Evolutionary conservation across 1,284 basidiomycete species (phyloP), one percentile per base, ranked within the genome.

Genomic region (Grifola frondosa): DNA sequence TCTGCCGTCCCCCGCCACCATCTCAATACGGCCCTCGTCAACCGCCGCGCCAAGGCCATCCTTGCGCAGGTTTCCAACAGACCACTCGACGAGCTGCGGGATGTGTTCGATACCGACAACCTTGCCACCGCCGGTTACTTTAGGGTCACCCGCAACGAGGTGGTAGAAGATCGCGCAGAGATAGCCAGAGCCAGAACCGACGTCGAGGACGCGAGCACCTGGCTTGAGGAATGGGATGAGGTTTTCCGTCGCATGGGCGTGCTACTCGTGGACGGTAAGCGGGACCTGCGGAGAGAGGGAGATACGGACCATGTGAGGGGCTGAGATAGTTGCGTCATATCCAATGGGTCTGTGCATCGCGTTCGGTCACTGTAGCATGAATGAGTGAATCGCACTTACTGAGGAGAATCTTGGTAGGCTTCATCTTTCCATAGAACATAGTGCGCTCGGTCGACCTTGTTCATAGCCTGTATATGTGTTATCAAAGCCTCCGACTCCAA

Each of bases 41-140:
- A 91, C 33, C 0, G 75, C 77, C 1, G 63, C 50, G 0, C 69
- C 74, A 1, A 88, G 66, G 0, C 88, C 89, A 54, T 94, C 91
- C 9, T 69, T 73, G 28, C 64, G 65, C 10, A 97, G 66, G 58
- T 97, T 97, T 15, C 63, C 50, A 6, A 75, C 64, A 0, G 88
- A 88, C 72, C 82, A 80, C 4, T 87, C 76, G 2, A 84, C 81
- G 9, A 97, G 75, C 53, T 84, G 81, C 0, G 78, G 73, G 51
- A 99, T 84, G 63, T 99, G 96, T 41, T 99, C 96, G 51, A 99
- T 90, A 2, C 93, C 95, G 11, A 97, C 73, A 3, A 97, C 86
- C 48, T 72, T 84, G 6, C 88, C 29, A 61, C 61, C 7, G 4
- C 64, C 62, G 6, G 66, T 62, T 1, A 62, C 20, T 36, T 39